Evolutionary conservation across 2,329 filamentous ascomycete genomes (phyloP), one percentile per base, ranked within the genome.

Genomic region (Colletotrichum abscissum): DNA sequence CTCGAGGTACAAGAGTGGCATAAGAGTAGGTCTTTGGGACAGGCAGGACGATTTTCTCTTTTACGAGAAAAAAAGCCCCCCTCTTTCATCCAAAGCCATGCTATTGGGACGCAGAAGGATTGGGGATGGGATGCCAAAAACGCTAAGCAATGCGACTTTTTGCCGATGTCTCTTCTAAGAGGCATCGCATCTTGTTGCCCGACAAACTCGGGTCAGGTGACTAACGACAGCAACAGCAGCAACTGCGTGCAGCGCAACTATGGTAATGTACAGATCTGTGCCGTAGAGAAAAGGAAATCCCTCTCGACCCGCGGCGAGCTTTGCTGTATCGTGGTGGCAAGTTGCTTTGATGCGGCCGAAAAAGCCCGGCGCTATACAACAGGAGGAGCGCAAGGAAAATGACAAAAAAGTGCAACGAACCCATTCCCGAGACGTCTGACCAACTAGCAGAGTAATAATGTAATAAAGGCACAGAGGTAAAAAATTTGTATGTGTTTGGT

Each of bases 201-300:
- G 73, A 72, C 55, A 62, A 66, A 35, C 46, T 69, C 69, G 66
- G 69, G 65, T n/a, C 73, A 54, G 60, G 46, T 75, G 73, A 74
- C 73, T 75, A 75, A 75, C 65, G 67, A 69, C 69, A 73, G 74
- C 78, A 80, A 79, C 76, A 79, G 79, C 86, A 85, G 83, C 84
- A 83, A 84, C 71, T 82, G 83, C 80, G 79, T 79, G 84, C 82
- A 73, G 70, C 70, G 70, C 70, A 81, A 84, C 84, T 85, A 86
- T 82, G 81, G 83, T 89, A 89, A 88, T 89, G 86, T 89, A 89
- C 87, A 89, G 83, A 83, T 85, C 82, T 84, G 82, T 82, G 80
- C 76, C 79, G 79, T 79, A 77, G 76, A 79, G 79, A 76, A 74
- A 78, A 76, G 79, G 78, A 78, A 74, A 78, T 78, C 78, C 78